Conservation (phyloP, 176 grass and related monocot species). For the Chrysopogon serrulatus region DNA sequence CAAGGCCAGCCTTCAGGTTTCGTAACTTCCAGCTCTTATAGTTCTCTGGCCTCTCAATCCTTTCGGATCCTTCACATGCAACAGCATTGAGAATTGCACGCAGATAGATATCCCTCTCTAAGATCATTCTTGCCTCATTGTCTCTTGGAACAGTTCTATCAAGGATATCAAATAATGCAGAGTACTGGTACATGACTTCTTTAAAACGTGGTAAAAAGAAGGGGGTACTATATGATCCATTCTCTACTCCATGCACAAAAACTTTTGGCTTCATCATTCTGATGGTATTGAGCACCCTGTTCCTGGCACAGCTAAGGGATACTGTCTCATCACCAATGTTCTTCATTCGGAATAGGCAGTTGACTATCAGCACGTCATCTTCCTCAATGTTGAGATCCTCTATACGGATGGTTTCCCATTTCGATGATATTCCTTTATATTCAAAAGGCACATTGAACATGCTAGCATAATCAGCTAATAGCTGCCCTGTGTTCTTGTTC, state of each 20-base stretch:
- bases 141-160: conserved; percentile 9
- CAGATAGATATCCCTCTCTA: conserved; percentile 13
- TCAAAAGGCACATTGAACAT: conserved; percentile 63
- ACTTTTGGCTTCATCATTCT: conserved; percentile 25
- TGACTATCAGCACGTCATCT: conserved; percentile 31
- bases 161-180: conserved; percentile 24
- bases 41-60: conserved; percentile 28
- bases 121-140: conserved; percentile 17
- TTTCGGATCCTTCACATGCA: conserved; percentile 37
- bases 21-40: conserved; percentile 31
- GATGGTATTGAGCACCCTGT: conserved; percentile 29
- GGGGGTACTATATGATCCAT: conserved; percentile 31
- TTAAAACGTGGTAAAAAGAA: conserved; percentile 40
- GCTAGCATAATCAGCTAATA: conserved; percentile 53
- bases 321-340: conserved; percentile 34
- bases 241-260: conserved; percentile 19
- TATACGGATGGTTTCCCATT: conserved; percentile 43
- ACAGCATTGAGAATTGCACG: conserved; percentile 16
- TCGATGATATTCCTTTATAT: conserved; percentile 46
- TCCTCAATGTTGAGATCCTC: conserved; percentile 23
- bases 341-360: conserved; percentile 25
- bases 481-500: conserved; percentile 22
- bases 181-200: conserved; percentile 31
- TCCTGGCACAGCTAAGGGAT: conserved; percentile 16
- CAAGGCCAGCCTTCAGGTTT: conserved; percentile 7